These are phyloP conservation scores for Aspergillus pseudonomiae DNA, from an alignment of 2,329 filamentous ascomycete species.

Conservation along the genomic window DNA sequence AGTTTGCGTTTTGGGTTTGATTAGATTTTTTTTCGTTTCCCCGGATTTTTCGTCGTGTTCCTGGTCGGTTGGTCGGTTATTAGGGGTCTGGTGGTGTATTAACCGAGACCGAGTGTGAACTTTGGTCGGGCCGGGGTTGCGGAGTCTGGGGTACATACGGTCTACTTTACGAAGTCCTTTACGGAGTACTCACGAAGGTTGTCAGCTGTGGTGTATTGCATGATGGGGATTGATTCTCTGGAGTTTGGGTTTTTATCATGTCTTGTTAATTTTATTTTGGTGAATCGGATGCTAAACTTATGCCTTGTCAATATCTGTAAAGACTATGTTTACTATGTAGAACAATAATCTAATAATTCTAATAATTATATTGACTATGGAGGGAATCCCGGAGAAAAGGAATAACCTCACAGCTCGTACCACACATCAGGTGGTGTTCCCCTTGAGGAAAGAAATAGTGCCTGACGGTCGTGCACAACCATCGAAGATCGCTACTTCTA, in stretches of 20 bases:
- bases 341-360: too few relatives aligned
- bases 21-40: background rate
- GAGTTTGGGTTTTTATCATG: background rate
- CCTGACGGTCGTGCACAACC: background rate
- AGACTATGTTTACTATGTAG: too few relatives aligned
- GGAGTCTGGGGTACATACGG: background rate
- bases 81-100: background rate
- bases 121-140: background rate
- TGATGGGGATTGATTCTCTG: background rate
- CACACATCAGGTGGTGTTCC: background rate
- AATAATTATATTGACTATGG: too few relatives aligned
- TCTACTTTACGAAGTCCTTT: too few relatives aligned
- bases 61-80: background rate
- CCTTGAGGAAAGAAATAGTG: background rate
- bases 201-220: background rate
- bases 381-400: background rate
- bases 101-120: background rate
- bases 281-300: too few relatives aligned
- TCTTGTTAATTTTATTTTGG: background rate
- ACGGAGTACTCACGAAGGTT: too few relatives aligned
- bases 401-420: background rate
- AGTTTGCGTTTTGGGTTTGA: background rate
- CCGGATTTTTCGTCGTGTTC: background rate
- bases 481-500: background rate
- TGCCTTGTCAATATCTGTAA: too few relatives aligned